Evolutionary conservation across 305 asterid genomes (phyloP), one percentile per base, ranked within the genome.

Genomic region (Fraxinus paxiana): DNA sequence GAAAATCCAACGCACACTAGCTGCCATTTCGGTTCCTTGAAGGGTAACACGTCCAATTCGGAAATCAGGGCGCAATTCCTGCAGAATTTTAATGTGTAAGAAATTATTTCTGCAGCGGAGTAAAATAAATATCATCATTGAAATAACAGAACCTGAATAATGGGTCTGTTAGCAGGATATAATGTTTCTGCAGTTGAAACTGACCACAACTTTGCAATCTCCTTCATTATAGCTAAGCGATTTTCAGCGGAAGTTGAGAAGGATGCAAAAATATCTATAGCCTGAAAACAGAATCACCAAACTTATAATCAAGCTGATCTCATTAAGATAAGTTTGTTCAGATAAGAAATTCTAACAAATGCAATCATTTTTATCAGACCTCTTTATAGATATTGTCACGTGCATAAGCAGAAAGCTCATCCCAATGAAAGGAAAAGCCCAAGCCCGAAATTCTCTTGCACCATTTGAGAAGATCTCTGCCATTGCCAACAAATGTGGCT

Each of bases 391-490:
- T 93, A 73, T 77, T 86, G 22, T 89, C 87, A 80, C 92, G 73
- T 35, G 85, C 91, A 87, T 87, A 77, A 69, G 86, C 70, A 6
- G 98, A 82, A 70, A 89, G 85, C 71, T 80, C 84, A 59, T 84
- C 93, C 77, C 81, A 82, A 46, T 75, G 84, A 81, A 79, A 87
- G 78, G 73, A 77, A 82, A 87, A 71, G 17, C 90, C 90, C 82
- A 89, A 82, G 82, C 90, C 87, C 17, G 85, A 84, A 87, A 96
- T 89, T 82, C 98, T 90, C 87, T 95, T 91, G 89, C 98, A 92
- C 90, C 97, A 88, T 88, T 94, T 96, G 75, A 96, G 94, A 61
- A 96, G 94, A 89, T 94, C 98, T 83, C 98, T 96, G 80, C 84
- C 78, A 87, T 86, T 76, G 81, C 84, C 77, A 80, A 79, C 28